Base-by-base conservation (phyloP, 2,329 filamentous ascomycete species). In the Samsoniella hepiali region DNA sequence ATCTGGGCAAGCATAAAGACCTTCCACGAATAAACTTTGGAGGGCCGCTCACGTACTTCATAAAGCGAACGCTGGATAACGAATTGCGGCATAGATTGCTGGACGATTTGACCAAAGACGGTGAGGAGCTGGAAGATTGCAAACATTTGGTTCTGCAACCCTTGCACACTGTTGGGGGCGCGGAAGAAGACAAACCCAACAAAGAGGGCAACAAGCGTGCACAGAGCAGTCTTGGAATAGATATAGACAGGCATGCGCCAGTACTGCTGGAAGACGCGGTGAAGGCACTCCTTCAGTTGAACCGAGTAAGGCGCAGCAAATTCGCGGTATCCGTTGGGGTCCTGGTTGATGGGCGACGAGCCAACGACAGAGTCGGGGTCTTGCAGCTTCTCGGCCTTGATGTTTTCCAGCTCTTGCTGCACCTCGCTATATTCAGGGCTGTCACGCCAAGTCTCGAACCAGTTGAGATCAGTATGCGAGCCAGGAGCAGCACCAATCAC, bases 171-270 rank as follows among this genome's bases (percentile, higher is more conserved):
- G 76, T 88, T 88, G 36, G 86, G 85, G 1, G 90, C 87, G 47
- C 86, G 82, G 81, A 85, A 91, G 77, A 95, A 93, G 60, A 89
- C 88, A 74, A 93, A 92, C 36, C 91, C 91, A 70, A 95, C 91
- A 74, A 94, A 96, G 13, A 96, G 82, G 4, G 88, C 78, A 40
- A 84, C 78, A 17, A 87, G 76, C 31, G 84, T 77, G 72, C 88
- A 91, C 22, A 96, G 86, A 1, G 82, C 79, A 0, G 82, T 73
- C 81, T 96, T 96, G 70, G 90, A 88, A 79, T 94, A 96, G 75
- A 97, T 93, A 79, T 96, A 96, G 5, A 88, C 84, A 0, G 93
- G 93, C 0, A 88, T 93, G 65, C 93, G 90, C 92, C 93, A 96
- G 82, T 95, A 96, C 74, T 96, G 92, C 72, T 93, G 85, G 80